These are phyloP conservation scores for Fomitopsis pinicola DNA, from an alignment of 1,284 basidiomycete species.

Conservation along the genomic window DNA sequence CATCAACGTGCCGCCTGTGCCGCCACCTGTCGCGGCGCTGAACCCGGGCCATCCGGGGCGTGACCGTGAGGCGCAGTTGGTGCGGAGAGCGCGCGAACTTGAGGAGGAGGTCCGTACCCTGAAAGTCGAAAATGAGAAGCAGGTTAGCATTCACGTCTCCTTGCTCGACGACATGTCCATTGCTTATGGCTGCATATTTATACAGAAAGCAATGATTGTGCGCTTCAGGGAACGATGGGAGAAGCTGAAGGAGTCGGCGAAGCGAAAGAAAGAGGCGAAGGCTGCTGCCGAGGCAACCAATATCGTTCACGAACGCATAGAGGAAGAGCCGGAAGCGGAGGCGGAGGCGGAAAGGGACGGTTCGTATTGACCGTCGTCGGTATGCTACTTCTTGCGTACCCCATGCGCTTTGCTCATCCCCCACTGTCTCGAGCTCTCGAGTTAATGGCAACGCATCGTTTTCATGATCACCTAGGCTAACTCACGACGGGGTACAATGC, in stretches of 20 bases:
- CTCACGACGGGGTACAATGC: too few relatives aligned
- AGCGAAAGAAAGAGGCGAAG: slow-evolving; percentile 82
- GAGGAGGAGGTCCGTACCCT: slow-evolving; percentile 72
- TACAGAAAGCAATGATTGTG: slow-evolving; percentile 76
- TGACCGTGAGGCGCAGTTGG: slow-evolving; percentile 64
- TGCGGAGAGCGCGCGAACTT: slow-evolving; percentile 66
- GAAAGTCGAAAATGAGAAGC: slow-evolving; percentile 76
- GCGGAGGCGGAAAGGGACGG: slow-evolving; percentile 47
- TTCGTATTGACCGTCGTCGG: background rate
- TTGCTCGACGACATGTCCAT: background rate
- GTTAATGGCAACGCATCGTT: too few relatives aligned
- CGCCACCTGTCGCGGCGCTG: slow-evolving; percentile 48
- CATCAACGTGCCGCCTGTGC: slow-evolving; percentile 44
- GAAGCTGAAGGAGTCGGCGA: slow-evolving; percentile 81
- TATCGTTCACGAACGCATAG: slow-evolving; percentile 58
- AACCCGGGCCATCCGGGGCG: slow-evolving; percentile 39
- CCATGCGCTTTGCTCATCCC: too few relatives aligned
- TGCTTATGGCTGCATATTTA: slow-evolving; percentile 1
- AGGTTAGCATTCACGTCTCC: slow-evolving; percentile 44
- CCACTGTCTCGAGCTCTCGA: too few relatives aligned
- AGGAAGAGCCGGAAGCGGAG: slow-evolving; percentile 78
- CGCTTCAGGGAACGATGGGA: slow-evolving; percentile 87
- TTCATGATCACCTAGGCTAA: too few relatives aligned
- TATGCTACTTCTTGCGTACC: background rate
- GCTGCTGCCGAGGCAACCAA: slow-evolving; percentile 46